phyloP scores from a whole-genome alignment of 305 asterid species.

The Solanum chacoense region DNA sequence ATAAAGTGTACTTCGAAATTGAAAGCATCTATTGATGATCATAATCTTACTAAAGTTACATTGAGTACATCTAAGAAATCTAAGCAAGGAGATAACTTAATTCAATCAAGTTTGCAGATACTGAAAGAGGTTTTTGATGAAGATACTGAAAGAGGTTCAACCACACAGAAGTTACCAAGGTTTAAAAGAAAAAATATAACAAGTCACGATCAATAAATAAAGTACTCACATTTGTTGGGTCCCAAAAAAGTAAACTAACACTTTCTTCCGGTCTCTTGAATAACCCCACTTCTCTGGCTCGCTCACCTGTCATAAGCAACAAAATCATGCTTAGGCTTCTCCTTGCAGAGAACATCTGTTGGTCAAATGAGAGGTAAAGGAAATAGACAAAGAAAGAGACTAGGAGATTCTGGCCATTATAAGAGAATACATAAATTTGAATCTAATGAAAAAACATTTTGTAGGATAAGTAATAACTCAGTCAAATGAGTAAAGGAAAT shows the following conservation, averaged over 20 bases:
- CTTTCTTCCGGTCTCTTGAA: slow-evolving; percentile 68
- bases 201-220: background rate
- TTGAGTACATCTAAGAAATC: background rate
- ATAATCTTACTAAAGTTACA: background rate
- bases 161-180: background rate
- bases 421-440: background rate
- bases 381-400: background rate
- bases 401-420: background rate
- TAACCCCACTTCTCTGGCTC: slow-evolving; percentile 86
- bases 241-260: slow-evolving; percentile 78
- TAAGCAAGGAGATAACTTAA: background rate
- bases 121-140: background rate
- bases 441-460: background rate
- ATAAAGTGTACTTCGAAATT: background rate
- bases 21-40: background rate
- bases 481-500: background rate
- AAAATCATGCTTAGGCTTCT: background rate
- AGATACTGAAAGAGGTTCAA: background rate
- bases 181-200: background rate
- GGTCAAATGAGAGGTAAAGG: background rate
- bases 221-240: slow-evolving; percentile 78
- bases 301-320: slow-evolving; percentile 59
- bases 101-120: background rate
- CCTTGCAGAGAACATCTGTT: background rate
- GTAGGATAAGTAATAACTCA: background rate